Percentiles rank a stretch among this genome's conserved stretches.
Evolutionary conservation across 305 asterid species (phyloP).

Genomic region (Fraxinus floribunda): DNA sequence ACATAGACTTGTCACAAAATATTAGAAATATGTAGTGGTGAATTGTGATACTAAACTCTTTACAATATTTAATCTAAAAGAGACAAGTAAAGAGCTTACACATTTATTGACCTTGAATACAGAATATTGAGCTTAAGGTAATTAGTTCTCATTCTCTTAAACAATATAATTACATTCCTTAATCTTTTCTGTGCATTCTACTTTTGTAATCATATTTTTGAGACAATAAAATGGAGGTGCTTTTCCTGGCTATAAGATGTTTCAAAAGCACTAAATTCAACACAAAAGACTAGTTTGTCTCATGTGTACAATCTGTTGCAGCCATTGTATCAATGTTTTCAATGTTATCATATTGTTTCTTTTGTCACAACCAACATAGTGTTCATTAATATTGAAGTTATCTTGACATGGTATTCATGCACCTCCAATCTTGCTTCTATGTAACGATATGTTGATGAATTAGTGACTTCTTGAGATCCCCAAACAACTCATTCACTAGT

Average conservation of each 20-base stretch:
- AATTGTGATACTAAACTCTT: too few relatives aligned
- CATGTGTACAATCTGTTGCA: background rate
- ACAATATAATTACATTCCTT: background rate
- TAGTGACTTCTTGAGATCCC: too few relatives aligned
- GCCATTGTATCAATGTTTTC: background rate
- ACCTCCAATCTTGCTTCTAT: too few relatives aligned
- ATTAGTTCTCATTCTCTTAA: background rate
- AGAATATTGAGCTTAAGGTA: background rate
- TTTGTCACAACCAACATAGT: too few relatives aligned
- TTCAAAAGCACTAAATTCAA: background rate
- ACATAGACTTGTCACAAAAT: background rate
- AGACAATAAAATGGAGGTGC: background rate
- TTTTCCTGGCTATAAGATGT: background rate
- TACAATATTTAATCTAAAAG: background rate
- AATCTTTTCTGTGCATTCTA: background rate
- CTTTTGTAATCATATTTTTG: background rate
- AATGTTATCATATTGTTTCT: too few relatives aligned
- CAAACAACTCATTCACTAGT: too few relatives aligned
- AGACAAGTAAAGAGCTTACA: background rate
- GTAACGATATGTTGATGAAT: too few relatives aligned
- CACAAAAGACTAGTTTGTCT: background rate
- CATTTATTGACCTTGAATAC: background rate
- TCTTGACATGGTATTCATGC: too few relatives aligned
- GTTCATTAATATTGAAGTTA: too few relatives aligned
- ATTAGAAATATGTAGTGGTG: background rate